A percentile compares a stretch with the other conserved stretches of the same genome.
Evolutionary conservation across 2,329 filamentous ascomycete species (phyloP).

Genomic region (Diaporthe sp.): DNA sequence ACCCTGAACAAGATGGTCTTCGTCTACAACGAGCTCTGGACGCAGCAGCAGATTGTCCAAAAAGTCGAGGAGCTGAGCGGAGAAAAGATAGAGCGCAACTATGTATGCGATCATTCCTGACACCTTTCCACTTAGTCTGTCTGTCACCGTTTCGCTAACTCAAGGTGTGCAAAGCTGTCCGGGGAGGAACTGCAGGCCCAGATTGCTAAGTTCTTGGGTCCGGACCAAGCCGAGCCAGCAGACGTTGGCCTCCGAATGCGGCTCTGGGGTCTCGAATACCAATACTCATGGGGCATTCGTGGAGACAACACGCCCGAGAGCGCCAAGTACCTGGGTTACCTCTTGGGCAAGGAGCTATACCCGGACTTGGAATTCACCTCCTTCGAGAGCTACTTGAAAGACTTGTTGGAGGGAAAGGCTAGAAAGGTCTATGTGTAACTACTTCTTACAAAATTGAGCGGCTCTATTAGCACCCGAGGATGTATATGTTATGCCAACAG

Average conservation of each 20-base stretch:
- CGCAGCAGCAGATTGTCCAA: slow-evolving; percentile 61
- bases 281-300: slow-evolving; percentile 37
- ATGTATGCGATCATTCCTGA: slow-evolving; percentile 47
- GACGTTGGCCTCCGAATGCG: neutral
- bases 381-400: slow-evolving; percentile 20
- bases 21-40: slow-evolving; percentile 60
- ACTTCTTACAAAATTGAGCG: neutral
- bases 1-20: slow-evolving; percentile 68
- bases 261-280: slow-evolving; percentile 22
- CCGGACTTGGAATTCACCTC: slow-evolving; percentile 31
- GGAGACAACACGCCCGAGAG: slow-evolving; percentile 37
- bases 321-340: slow-evolving; percentile 38
- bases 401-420: slow-evolving; percentile 22
- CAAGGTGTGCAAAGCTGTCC: neutral
- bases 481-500: neutral
- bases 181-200: slow-evolving; percentile 18
- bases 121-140: neutral
- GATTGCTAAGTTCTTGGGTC: neutral
- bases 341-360: slow-evolving; percentile 36
- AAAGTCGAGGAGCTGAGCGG: slow-evolving; percentile 62
- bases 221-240: neutral
- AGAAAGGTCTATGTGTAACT: neutral
- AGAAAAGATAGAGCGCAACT: slow-evolving; percentile 59
- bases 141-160: neutral
- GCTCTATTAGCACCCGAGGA: neutral